phyloP scores from a whole-genome alignment of 2,329 filamentous ascomycete genomes.

The Phaeosphaeriaceae sp. region DNA sequence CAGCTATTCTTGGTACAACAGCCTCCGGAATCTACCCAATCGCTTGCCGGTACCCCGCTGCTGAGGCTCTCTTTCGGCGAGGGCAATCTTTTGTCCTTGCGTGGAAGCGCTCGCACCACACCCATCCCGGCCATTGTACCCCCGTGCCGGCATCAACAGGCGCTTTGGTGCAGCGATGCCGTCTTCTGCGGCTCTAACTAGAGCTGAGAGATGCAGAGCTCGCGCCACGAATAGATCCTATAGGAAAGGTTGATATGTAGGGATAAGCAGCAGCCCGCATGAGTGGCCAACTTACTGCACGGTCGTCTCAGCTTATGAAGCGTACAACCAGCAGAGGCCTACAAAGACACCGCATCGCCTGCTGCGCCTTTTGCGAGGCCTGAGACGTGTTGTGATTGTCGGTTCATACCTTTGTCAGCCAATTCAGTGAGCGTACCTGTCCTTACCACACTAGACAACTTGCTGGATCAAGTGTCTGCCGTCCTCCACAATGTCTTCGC shows the following conservation, averaged over 20 bases:
- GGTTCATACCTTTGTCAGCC: slow-evolving; percentile 20
- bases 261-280: slow-evolving; percentile 34
- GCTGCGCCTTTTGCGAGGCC: slow-evolving; percentile 23
- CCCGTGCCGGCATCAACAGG: slow-evolving; percentile 38
- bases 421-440: slow-evolving; percentile 9
- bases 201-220: slow-evolving; percentile 25
- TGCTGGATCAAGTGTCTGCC: slow-evolving; percentile 38
- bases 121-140: slow-evolving; percentile 24
- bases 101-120: slow-evolving; percentile 36
- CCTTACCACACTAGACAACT: slow-evolving; percentile 26
- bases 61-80: slow-evolving; percentile 21
- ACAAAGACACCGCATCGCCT: slow-evolving; percentile 43
- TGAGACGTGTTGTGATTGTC: slow-evolving; percentile 30
- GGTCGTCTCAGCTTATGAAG: slow-evolving; percentile 33
- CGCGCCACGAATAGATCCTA: slow-evolving; percentile 25
- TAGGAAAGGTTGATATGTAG: slow-evolving; percentile 26
- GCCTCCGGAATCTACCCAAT: slow-evolving; percentile 29
- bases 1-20: slow-evolving; percentile 23
- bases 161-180: slow-evolving; percentile 29
- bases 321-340: slow-evolving; percentile 30
- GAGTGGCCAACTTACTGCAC: slow-evolving; percentile 31
- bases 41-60: slow-evolving; percentile 5
- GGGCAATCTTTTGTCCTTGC: slow-evolving; percentile 32
- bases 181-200: slow-evolving; percentile 30
- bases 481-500: slow-evolving; percentile 35